Percentiles rank a stretch among this genome's conserved stretches.
Evolutionary conservation across 805 yeast species (phyloP).

Genomic region (Pichia rugopelliculosa): DNA sequence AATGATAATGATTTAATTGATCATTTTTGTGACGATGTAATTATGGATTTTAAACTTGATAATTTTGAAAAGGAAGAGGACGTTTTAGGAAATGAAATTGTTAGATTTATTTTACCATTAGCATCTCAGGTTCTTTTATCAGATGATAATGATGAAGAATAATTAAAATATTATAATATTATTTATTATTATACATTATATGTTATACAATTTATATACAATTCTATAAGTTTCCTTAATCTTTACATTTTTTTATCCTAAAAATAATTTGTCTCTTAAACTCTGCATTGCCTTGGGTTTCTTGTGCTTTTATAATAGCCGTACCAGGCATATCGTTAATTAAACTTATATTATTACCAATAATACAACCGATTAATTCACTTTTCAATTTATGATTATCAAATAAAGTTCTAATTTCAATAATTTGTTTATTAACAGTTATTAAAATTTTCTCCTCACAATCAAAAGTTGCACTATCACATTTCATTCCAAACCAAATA

Average conservation of each 20-base stretch:
- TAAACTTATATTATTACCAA: conserved; percentile 20
- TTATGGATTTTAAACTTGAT: conserved; percentile 18
- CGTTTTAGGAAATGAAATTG: conserved; percentile 22
- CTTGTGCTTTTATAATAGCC: conserved; percentile 19
- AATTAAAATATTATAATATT: neutral
- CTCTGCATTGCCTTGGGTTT: conserved; percentile 6
- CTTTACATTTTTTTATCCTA: conserved; percentile 2
- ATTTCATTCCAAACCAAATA: conserved; percentile 21
- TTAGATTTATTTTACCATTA: conserved; percentile 27
- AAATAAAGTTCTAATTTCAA: conserved; percentile 24
- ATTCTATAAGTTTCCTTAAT: neutral
- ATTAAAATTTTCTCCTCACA: conserved; percentile 20
- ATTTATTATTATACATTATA: neutral
- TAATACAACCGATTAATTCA: conserved; percentile 19
- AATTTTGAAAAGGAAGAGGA: conserved; percentile 11
- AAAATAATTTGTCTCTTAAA: conserved; percentile 5
- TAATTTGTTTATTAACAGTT: conserved; percentile 17
- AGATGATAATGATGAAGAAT: conserved; percentile 3
- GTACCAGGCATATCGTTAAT: conserved; percentile 24
- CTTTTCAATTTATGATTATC: conserved; percentile 17
- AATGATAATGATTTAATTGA: conserved; percentile 24
- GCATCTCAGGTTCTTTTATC: conserved; percentile 29
- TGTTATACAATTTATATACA: neutral
- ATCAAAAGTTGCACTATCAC: conserved; percentile 24
- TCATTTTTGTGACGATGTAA: conserved; percentile 24